A percentile compares a stretch with the other conserved stretches of the same genome.
Conservation (phyloP, 768 basidiomycete species). For the Lepiota brunneoincarnata region DNA sequence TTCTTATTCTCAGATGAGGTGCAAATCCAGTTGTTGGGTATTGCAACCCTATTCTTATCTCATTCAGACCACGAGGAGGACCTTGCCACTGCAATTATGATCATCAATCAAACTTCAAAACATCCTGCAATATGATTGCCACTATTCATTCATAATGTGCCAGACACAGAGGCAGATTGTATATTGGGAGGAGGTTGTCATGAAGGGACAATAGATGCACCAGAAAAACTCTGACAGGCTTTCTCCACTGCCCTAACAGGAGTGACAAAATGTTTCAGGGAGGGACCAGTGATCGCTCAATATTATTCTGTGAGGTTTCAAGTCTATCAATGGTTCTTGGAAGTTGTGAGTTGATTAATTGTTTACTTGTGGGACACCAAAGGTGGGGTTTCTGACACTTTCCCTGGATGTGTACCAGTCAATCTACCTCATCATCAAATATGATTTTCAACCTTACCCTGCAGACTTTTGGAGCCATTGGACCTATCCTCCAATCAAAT, state of each 20-base stretch:
- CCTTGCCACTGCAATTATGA: not conserved
- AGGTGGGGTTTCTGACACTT: no score
- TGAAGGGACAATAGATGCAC: not conserved
- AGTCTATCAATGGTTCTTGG: not conserved
- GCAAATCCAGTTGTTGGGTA: not conserved
- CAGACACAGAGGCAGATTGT: not conserved
- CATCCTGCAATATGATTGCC: conserved; percentile 1
- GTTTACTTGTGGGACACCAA: not conserved
- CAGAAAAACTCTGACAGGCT: not conserved
- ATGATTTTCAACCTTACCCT: not conserved
- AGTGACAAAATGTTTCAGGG: not conserved
- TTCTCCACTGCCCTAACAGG: not conserved
- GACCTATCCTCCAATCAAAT: not conserved
- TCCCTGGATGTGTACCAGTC: not conserved
- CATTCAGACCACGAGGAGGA: not conserved
- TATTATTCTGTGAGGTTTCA: not conserved
- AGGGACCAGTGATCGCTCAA: not conserved
- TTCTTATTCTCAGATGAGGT: not conserved
- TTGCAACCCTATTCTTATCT: not conserved
- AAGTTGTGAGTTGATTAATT: not conserved
- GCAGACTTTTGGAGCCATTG: not conserved
- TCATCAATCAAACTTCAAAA: not conserved
- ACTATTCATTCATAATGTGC: not conserved
- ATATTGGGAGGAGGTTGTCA: not conserved
- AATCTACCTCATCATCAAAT: not conserved